phyloP scores from a whole-genome alignment of 306 rosid species.

The Lathyrus aphaca region DNA sequence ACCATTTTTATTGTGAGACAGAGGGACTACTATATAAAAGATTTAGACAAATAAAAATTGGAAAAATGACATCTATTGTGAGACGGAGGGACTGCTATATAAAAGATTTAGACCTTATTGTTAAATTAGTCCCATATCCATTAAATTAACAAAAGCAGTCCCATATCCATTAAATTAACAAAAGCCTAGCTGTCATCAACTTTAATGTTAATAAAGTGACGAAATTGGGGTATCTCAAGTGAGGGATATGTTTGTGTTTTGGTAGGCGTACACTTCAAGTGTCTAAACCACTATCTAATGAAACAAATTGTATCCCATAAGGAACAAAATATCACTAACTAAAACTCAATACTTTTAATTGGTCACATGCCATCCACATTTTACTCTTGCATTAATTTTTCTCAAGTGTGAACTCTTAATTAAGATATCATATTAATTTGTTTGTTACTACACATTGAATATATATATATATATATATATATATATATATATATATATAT shows the following conservation, averaged over 20 bases:
- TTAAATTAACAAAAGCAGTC: not conserved
- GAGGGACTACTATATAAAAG: too few species aligned
- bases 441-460: not conserved
- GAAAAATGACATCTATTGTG: too few species aligned
- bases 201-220: conserved; percentile 20
- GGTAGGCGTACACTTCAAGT: conserved; percentile 32
- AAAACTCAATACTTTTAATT: conserved; percentile 30
- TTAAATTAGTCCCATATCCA: too few species aligned
- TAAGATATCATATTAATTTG: conserved; percentile 4
- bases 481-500: too few species aligned
- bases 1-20: too few species aligned
- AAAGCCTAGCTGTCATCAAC: conserved; percentile 39
- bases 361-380: conserved; percentile 48
- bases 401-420: not conserved
- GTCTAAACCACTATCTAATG: conserved; percentile 35
- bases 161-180: not conserved
- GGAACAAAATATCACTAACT: conserved; percentile 30
- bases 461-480: too few species aligned
- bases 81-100: too few species aligned
- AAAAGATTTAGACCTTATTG: too few species aligned
- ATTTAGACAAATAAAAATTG: too few species aligned
- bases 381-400: conserved; percentile 23
- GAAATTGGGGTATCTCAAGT: conserved; percentile 20
- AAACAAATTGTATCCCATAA: conserved; percentile 13
- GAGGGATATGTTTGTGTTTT: conserved; percentile 37